These are phyloP conservation scores for Fragosphaeria purpurea DNA, from an alignment of 2,329 filamentous ascomycete species.

Conservation along the genomic window DNA sequence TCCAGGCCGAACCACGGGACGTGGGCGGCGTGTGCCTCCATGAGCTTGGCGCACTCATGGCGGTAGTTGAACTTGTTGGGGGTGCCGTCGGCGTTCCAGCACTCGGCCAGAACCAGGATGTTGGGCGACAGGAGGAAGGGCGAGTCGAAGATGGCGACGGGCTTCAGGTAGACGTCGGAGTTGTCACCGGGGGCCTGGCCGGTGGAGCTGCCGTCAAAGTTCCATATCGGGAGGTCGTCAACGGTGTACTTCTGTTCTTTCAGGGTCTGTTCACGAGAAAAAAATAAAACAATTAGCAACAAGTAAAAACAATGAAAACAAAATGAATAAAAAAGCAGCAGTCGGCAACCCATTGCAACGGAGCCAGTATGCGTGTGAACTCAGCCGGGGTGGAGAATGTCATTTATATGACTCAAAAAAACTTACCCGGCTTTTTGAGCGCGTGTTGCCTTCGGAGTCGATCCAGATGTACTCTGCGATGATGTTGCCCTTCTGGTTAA, in stretches of 20 bases:
- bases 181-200: constrained; percentile 68
- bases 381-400: no score
- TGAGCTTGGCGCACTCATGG: constrained; percentile 79
- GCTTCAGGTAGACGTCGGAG: constrained; percentile 52
- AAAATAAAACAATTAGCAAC: not conserved
- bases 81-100: constrained; percentile 85
- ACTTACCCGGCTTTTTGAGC: constrained; percentile 94
- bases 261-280: constrained; percentile 9
- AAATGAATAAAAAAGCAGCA: not conserved
- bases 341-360: no score
- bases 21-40: constrained; percentile 74
- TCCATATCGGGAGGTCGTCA: constrained; percentile 63
- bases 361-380: no score
- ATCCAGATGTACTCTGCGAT: constrained; percentile 70
- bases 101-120: constrained; percentile 89
- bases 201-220: constrained; percentile 70
- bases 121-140: constrained; percentile 66
- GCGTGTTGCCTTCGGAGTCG: constrained; percentile 69
- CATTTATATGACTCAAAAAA: constrained; percentile 1
- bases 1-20: constrained; percentile 97
- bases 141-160: constrained; percentile 59
- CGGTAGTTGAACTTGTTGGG: constrained; percentile 99
- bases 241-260: constrained; percentile 15
- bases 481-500: constrained; percentile 79
- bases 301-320: constrained; percentile 2